phyloP scores from a whole-genome alignment of 768 basidiomycete genomes.

The Lactarius vividus region DNA sequence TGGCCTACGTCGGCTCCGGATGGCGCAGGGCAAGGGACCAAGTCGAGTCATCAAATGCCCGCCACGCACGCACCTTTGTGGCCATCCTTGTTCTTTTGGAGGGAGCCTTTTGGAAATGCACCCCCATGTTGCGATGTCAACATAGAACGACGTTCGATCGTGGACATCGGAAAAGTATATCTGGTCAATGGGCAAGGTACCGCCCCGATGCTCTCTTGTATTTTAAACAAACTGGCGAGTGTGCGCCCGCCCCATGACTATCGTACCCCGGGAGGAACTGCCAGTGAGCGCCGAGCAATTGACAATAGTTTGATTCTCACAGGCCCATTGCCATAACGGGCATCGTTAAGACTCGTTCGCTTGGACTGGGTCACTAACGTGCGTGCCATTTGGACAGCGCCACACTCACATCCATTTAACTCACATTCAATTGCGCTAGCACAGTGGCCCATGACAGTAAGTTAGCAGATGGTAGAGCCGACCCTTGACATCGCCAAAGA shows the following conservation, averaged over 20 bases:
- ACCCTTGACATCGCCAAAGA: background rate
- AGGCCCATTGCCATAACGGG: background rate
- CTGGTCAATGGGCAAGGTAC: background rate
- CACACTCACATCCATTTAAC: background rate
- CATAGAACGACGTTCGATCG: background rate
- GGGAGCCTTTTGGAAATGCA: background rate
- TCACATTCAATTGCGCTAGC: background rate
- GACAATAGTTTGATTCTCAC: background rate
- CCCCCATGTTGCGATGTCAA: constrained; percentile 17
- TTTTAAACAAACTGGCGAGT: background rate
- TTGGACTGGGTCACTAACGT: background rate
- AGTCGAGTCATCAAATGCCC: background rate
- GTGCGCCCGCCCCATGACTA: no score
- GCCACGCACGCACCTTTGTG: constrained; percentile 2
- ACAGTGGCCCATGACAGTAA: background rate
- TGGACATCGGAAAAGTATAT: background rate
- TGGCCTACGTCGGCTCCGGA: background rate
- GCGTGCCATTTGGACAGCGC: background rate
- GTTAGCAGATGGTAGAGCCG: background rate
- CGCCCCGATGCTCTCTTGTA: background rate
- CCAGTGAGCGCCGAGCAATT: background rate
- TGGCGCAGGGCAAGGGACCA: constrained; percentile 10
- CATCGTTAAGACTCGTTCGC: background rate
- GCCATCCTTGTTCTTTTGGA: constrained; percentile 15
- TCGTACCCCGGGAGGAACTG: background rate